phyloP scores from a whole-genome alignment of 257 asterid species.

The Pogostemon cablin region DNA sequence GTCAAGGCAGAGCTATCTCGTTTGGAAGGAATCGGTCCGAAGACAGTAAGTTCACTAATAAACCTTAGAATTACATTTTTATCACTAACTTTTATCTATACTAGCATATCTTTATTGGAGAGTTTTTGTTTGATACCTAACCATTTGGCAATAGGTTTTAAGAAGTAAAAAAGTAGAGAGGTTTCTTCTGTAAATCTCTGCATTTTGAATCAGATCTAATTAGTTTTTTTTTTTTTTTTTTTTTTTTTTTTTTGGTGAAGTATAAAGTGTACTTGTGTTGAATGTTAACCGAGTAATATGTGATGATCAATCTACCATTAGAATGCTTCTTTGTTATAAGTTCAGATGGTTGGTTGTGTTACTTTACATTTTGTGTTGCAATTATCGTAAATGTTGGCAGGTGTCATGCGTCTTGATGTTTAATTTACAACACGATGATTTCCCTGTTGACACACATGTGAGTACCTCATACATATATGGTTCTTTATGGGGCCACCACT shows the following conservation, averaged over 20 bases:
- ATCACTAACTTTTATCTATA: too few relatives aligned
- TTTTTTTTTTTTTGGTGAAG: background rate
- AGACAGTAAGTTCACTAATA: slow-evolving; percentile 55
- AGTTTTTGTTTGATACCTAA: too few relatives aligned
- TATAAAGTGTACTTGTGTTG: background rate
- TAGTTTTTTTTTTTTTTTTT: background rate
- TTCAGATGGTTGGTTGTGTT: slow-evolving; percentile 20
- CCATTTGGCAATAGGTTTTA: too few relatives aligned
- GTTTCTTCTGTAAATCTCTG: too few relatives aligned
- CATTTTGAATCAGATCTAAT: background rate
- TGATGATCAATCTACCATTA: background rate
- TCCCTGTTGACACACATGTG: slow-evolving; percentile 91
- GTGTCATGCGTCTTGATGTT: slow-evolving; percentile 92
- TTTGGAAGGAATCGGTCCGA: slow-evolving; percentile 88
- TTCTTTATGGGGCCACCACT: background rate
- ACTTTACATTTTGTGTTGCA: slow-evolving; percentile 18
- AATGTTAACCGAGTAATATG: background rate
- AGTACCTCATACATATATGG: slow-evolving; percentile 31
- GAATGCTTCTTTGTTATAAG: background rate
- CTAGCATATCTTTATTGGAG: too few relatives aligned
- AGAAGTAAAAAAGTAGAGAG: too few relatives aligned
- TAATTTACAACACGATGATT: slow-evolving; percentile 79
- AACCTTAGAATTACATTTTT: background rate
- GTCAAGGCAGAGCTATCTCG: slow-evolving; percentile 76
- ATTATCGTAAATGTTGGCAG: slow-evolving; percentile 47